Evolutionary conservation across 768 basidiomycete species (phyloP).

Genomic region (Lactarius indigo): DNA sequence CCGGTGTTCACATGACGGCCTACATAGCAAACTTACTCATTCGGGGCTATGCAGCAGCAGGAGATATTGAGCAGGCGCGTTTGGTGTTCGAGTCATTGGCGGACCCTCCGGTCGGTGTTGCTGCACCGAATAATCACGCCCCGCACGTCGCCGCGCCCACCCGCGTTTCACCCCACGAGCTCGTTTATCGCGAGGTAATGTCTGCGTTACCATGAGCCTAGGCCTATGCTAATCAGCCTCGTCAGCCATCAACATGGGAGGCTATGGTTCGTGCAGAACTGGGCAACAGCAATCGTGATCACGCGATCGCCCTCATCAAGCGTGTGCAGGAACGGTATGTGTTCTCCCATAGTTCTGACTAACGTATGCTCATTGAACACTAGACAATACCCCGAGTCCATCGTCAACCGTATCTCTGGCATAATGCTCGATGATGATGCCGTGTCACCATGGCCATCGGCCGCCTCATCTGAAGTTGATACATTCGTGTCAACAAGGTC

Average conservation of each 20-base stretch:
- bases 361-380: conserved; percentile 20
- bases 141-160: conserved; percentile 47
- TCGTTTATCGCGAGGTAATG: conserved; percentile 79
- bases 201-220: conserved; percentile 11
- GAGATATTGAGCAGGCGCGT: conserved; percentile 68
- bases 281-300: conserved; percentile 65
- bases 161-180: conserved; percentile 43
- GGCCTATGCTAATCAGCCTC: conserved; percentile 6
- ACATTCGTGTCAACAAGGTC: conserved; percentile 1
- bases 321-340: conserved; percentile 68
- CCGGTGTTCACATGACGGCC: conserved; percentile 84
- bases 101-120: conserved; percentile 80
- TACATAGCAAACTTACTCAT: conserved; percentile 91
- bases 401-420: conserved; percentile 74
- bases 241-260: conserved; percentile 89
- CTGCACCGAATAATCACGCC: conserved; percentile 85
- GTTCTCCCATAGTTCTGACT: background rate
- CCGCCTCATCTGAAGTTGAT: conserved; percentile 16
- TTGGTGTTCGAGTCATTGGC: conserved; percentile 73
- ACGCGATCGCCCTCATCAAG: conserved; percentile 64
- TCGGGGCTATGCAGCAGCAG: conserved; percentile 62
- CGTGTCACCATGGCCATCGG: conserved; percentile 41
- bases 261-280: conserved; percentile 93
- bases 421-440: conserved; percentile 77
- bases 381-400: conserved; percentile 75